These are phyloP conservation scores for Pythium insidiosum DNA, from an alignment of 352 stramenopile genomes.

Conservation along the genomic window DNA sequence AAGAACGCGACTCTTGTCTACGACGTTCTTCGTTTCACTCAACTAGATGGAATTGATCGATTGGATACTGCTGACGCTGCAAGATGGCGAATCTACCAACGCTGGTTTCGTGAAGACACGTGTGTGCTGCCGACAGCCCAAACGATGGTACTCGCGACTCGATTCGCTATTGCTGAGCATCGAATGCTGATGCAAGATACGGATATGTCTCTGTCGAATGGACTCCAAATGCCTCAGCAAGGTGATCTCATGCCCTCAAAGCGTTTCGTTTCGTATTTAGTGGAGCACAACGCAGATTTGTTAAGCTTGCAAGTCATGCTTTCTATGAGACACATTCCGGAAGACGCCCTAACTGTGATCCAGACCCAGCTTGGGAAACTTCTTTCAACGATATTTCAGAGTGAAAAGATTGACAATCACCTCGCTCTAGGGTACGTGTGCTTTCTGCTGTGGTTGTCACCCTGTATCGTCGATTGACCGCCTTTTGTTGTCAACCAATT, in stretches of 20 bases:
- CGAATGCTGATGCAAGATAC: too few relatives aligned
- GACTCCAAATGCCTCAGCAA: conserved; percentile 1
- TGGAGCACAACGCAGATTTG: conserved; percentile 53
- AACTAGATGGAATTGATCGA: conserved; percentile 15
- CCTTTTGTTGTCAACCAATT: too few relatives aligned
- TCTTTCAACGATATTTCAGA: conserved; percentile 64
- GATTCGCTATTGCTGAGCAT: conserved; percentile 56
- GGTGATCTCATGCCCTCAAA: conserved; percentile 48
- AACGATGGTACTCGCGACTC: conserved; percentile 46
- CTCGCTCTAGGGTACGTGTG: too few relatives aligned
- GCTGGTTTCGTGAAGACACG: conserved; percentile 54
- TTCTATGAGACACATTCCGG: conserved; percentile 44
- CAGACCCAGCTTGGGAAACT: conserved; percentile 45
- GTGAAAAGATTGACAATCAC: conserved; percentile 57
- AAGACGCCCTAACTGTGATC: conserved; percentile 37
- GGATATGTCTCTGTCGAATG: too few relatives aligned
- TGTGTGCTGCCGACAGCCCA: conserved; percentile 37
- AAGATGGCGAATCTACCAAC: conserved; percentile 29
- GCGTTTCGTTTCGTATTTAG: conserved; percentile 54
- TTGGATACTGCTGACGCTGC: background rate
- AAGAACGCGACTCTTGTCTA: conserved; percentile 47
- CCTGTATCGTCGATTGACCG: too few relatives aligned
- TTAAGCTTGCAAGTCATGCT: conserved; percentile 60
- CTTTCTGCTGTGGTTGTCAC: too few relatives aligned
- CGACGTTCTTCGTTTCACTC: conserved; percentile 39